A percentile compares a stretch with the other conserved stretches of the same genome.
These are phyloP conservation scores for Rhizopogon rudus DNA, from an alignment of 768 basidiomycete genomes.

Conservation along the genomic window DNA sequence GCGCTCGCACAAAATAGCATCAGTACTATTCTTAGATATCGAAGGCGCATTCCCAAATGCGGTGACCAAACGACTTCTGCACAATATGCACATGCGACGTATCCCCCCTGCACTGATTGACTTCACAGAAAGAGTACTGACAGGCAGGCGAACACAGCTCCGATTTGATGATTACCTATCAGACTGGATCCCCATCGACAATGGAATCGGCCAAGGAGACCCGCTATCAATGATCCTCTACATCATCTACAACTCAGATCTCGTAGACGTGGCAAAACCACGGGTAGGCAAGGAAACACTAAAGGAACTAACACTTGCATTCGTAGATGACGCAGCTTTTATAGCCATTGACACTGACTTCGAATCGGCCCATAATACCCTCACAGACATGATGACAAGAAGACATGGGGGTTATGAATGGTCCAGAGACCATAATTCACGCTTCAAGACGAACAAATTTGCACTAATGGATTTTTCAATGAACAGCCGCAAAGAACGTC, in stretches of 20 bases:
- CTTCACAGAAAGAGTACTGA: too few relatives aligned
- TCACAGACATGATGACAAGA: slow-evolving; percentile 6
- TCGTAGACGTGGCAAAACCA: slow-evolving; percentile 10
- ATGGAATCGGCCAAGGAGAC: slow-evolving; percentile 24
- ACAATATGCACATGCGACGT: slow-evolving; percentile 22
- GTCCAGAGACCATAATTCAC: slow-evolving; percentile 11
- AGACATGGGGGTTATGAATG: slow-evolving; percentile 10
- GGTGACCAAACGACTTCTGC: slow-evolving; percentile 22
- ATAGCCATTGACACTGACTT: too few relatives aligned
- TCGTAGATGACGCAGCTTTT: too few relatives aligned
- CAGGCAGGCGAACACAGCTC: too few relatives aligned
- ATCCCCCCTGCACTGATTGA: not conserved
- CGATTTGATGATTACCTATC: slow-evolving; percentile 2
- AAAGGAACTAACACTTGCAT: too few relatives aligned
- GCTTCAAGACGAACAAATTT: slow-evolving; percentile 11
- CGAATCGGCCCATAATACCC: too few relatives aligned
- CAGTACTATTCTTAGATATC: slow-evolving; percentile 36
- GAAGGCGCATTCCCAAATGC: slow-evolving; percentile 40
- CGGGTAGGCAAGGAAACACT: too few relatives aligned
- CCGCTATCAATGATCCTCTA: slow-evolving; percentile 20
- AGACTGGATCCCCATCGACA: slow-evolving; percentile 5
- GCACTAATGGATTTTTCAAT: slow-evolving; percentile 1
- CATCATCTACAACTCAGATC: slow-evolving; percentile 18
- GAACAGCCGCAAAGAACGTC: not conserved
- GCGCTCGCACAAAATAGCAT: slow-evolving; percentile 28